phyloP scores from a whole-genome alignment of 2,329 filamentous ascomycete species.

The Sporothrix luriei region DNA sequence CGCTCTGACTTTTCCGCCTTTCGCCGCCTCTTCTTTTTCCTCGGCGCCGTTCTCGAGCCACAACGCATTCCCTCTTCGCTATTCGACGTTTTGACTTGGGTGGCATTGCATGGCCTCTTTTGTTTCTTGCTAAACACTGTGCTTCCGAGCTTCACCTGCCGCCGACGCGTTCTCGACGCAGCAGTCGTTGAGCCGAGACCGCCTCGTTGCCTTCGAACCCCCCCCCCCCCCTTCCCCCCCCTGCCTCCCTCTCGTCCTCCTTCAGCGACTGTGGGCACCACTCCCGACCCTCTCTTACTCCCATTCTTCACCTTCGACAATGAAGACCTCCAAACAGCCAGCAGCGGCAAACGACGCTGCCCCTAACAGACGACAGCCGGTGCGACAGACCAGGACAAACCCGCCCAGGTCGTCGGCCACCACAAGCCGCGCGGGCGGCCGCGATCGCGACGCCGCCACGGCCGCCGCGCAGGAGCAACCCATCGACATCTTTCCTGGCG shows the following conservation, averaged over 20 bases:
- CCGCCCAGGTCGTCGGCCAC: slow-evolving; percentile 59
- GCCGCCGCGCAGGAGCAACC: slow-evolving; percentile 56
- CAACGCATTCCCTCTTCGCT: neutral
- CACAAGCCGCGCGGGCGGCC: slow-evolving; percentile 43
- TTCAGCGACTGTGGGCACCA: neutral
- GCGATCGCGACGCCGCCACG: slow-evolving; percentile 48
- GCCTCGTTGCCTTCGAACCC: neutral
- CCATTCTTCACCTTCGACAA: slow-evolving; percentile 41
- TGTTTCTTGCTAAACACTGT: neutral
- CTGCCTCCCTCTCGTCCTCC: neutral
- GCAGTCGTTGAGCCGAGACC: neutral
- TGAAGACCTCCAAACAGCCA: slow-evolving; percentile 59
- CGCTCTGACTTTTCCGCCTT: neutral
- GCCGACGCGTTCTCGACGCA: slow-evolving; percentile 9
- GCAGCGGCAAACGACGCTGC: slow-evolving; percentile 47
- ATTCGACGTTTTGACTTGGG: neutral
- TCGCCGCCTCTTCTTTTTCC: slow-evolving; percentile 14
- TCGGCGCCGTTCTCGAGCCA: neutral
- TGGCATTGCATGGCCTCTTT: neutral
- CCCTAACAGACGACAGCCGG: slow-evolving; percentile 46
- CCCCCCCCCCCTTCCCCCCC: neutral
- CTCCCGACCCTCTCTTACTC: neutral
- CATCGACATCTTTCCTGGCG: slow-evolving; percentile 67
- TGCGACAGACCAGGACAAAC: slow-evolving; percentile 51
- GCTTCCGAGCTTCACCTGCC: neutral